Evolutionary conservation across 495 filamentous ascomycete species (phyloP).

Genomic region (Xylaria intraflava): DNA sequence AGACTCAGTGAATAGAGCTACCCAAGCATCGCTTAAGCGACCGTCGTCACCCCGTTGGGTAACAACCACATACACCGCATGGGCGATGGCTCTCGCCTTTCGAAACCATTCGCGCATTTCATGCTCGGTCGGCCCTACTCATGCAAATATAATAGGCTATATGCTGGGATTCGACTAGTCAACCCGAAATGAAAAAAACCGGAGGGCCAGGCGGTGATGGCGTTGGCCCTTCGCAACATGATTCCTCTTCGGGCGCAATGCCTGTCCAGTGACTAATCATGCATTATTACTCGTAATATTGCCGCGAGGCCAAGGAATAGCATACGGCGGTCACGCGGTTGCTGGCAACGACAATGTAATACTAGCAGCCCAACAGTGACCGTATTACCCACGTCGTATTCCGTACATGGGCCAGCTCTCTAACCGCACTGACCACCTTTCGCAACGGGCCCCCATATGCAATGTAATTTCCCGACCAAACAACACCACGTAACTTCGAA

Average conservation of each 20-base stretch:
- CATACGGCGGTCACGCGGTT: constrained; percentile 5
- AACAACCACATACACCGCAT: constrained; percentile 2
- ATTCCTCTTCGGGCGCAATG: not conserved
- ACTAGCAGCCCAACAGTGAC: too few relatives aligned
- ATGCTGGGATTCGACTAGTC: not conserved
- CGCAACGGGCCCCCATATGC: too few relatives aligned
- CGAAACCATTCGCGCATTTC: not conserved
- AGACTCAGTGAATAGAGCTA: not conserved
- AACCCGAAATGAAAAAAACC: not conserved
- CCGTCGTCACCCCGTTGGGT: not conserved
- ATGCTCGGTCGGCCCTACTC: constrained; percentile 2
- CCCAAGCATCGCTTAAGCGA: not conserved
- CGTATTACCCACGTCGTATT: too few relatives aligned
- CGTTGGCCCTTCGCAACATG: not conserved
- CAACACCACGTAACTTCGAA: too few relatives aligned
- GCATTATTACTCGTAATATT: too few relatives aligned
- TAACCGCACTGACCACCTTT: too few relatives aligned
- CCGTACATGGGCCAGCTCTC: not conserved
- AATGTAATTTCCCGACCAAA: too few relatives aligned
- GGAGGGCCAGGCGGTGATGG: not conserved
- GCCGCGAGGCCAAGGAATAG: not conserved
- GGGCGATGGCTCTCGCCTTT: not conserved
- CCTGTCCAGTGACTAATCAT: too few relatives aligned
- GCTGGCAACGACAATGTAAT: too few relatives aligned
- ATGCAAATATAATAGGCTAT: not conserved